phyloP scores from a whole-genome alignment of 169 alveolate species.

The Blepharisma undulans region DNA sequence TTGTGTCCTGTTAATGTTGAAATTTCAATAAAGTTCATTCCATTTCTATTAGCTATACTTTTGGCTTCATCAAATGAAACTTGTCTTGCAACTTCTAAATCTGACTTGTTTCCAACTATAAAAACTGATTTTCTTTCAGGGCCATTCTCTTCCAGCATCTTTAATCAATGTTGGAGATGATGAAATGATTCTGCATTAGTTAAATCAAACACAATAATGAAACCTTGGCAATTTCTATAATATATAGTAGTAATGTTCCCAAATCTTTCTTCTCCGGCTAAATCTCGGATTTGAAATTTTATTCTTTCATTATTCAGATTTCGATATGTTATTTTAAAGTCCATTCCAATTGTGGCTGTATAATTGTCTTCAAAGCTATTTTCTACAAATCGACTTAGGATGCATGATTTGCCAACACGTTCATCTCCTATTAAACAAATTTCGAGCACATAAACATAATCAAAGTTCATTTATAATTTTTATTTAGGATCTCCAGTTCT shows the following conservation, averaged over 20 bases:
- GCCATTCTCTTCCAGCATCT: no score
- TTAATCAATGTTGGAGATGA: slow-evolving; percentile 98
- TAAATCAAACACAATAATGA: slow-evolving; percentile 99
- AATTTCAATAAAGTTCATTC: slow-evolving; percentile 94
- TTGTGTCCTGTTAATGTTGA: slow-evolving; percentile 94
- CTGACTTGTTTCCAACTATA: slow-evolving; percentile 98
- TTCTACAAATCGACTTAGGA: slow-evolving; percentile 96
- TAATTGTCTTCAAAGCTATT: slow-evolving; percentile 98
- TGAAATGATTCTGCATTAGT: slow-evolving; percentile 98
- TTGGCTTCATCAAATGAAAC: slow-evolving; percentile 94
- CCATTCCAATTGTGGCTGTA: slow-evolving; percentile 98
- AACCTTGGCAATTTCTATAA: slow-evolving; percentile 97
- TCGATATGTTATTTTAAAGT: slow-evolving; percentile 94
- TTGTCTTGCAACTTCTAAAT: slow-evolving; percentile 87
- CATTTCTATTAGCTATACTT: slow-evolving; percentile 89
- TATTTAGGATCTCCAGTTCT: no score
- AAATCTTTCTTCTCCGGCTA: slow-evolving; percentile 99
- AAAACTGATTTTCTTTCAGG: no score
- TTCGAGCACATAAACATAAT: no score
- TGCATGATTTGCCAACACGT: slow-evolving; percentile 99
- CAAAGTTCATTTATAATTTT: no score
- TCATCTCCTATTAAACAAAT: no score
- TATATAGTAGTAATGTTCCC: slow-evolving; percentile 98
- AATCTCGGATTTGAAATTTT: slow-evolving; percentile 98
- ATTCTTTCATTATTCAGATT: slow-evolving; percentile 94